These are phyloP conservation scores for Colletotrichum limetticola DNA, from an alignment of 2,329 filamentous ascomycete genomes.

Conservation along the genomic window DNA sequence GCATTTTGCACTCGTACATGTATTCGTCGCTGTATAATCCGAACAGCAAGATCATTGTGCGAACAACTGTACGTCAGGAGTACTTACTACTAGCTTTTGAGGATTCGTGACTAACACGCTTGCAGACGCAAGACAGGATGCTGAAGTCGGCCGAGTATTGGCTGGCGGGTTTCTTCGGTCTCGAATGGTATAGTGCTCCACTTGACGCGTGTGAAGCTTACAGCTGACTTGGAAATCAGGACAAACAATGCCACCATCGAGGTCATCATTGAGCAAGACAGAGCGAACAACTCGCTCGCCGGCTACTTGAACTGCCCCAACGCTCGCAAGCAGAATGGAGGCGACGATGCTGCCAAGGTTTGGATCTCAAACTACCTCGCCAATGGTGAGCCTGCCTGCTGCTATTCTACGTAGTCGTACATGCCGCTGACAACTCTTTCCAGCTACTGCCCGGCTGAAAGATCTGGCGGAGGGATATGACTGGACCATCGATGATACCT, in stretches of 20 bases:
- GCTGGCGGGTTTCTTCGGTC: conserved; percentile 81
- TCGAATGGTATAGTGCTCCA: conserved; percentile 64
- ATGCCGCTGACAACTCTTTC: conserved; percentile 1
- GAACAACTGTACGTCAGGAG: conserved; percentile 66
- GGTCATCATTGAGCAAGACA: conserved; percentile 71
- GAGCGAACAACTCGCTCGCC: conserved; percentile 77
- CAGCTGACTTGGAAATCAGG: conserved; percentile 47
- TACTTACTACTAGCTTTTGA: background rate
- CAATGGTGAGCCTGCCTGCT: conserved; percentile 54
- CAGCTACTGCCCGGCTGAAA: conserved; percentile 69
- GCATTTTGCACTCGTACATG: conserved; percentile 77
- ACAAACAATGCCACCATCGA: conserved; percentile 78
- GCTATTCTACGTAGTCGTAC: conserved; percentile 8
- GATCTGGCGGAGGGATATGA: conserved; percentile 65
- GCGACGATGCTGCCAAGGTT: conserved; percentile 62
- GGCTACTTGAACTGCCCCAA: conserved; percentile 76
- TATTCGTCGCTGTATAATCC: conserved; percentile 79
- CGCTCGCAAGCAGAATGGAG: conserved; percentile 60
- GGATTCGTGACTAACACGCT: conserved; percentile 22
- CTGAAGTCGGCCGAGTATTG: conserved; percentile 82
- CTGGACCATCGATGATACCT: conserved; percentile 73
- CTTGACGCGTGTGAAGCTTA: background rate
- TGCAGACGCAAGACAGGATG: conserved; percentile 78
- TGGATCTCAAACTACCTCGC: conserved; percentile 75
- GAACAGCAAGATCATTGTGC: conserved; percentile 76